phyloP scores from a whole-genome alignment of 108 stramenopile genomes.

The Cyclotella sp. region DNA sequence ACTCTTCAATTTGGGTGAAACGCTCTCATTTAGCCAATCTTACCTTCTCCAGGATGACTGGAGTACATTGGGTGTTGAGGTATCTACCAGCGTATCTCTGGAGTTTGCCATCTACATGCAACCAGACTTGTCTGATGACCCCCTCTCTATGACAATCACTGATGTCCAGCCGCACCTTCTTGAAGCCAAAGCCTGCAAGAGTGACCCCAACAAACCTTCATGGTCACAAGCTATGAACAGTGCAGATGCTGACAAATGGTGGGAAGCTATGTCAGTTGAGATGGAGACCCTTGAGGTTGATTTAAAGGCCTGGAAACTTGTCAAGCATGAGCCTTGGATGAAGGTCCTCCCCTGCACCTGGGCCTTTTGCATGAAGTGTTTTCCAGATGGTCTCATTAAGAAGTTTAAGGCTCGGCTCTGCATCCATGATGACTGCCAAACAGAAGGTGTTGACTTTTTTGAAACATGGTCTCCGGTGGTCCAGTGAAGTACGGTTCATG shows the following conservation, averaged over 20 bases:
- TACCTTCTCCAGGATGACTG: constrained; percentile 4
- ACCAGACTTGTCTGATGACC: background rate
- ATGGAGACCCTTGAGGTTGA: background rate
- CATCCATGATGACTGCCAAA: constrained; percentile 3
- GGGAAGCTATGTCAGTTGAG: background rate
- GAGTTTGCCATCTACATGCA: background rate
- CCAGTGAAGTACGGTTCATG: background rate
- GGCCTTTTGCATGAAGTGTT: background rate
- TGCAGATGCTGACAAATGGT: background rate
- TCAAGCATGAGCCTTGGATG: background rate
- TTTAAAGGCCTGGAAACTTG: background rate
- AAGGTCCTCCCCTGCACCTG: background rate
- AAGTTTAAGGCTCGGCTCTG: constrained; percentile 61
- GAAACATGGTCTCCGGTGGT: background rate
- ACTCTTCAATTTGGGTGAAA: background rate
- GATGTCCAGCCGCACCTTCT: background rate
- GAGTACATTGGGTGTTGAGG: background rate
- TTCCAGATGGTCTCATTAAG: constrained; percentile 39
- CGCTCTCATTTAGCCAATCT: background rate
- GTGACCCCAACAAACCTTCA: background rate
- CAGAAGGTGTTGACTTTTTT: background rate
- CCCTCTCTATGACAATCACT: background rate
- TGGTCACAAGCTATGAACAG: background rate
- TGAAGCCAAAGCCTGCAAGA: background rate
- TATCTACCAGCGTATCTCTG: background rate